Percentiles rank a stretch among this genome's conserved stretches.
phyloP scores from a whole-genome alignment of 2,329 filamentous ascomycete genomes.

The Dendrostoma leiphaemia region DNA sequence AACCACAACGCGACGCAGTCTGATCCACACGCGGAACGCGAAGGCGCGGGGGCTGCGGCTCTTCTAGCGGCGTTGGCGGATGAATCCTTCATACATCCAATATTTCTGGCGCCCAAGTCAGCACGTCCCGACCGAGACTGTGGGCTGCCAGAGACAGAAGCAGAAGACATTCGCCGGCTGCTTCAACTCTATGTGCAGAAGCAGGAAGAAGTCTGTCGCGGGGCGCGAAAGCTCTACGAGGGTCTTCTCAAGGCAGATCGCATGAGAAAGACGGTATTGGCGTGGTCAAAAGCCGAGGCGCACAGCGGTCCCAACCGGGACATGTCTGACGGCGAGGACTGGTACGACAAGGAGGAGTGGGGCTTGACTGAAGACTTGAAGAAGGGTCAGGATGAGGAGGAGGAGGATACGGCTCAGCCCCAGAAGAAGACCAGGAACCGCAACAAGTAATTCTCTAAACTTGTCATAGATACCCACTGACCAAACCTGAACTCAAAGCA shows the following conservation, averaged over 20 bases:
- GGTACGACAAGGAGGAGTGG: constrained; percentile 84
- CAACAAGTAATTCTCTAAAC: constrained; percentile 32
- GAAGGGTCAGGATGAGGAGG: constrained; percentile 80
- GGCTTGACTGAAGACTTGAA: constrained; percentile 69
- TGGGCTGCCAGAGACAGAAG: constrained; percentile 70
- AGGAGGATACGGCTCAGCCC: constrained; percentile 64
- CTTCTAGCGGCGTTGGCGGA: constrained; percentile 25
- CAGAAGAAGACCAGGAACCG: constrained; percentile 62
- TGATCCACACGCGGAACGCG: neutral
- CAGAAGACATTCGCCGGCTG: constrained; percentile 73
- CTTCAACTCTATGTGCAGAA: constrained; percentile 79
- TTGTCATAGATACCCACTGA: neutral
- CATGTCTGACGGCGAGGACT: constrained; percentile 86
- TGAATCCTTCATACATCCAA: constrained; percentile 66
- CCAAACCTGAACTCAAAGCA: neutral
- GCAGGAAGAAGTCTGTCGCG: constrained; percentile 78
- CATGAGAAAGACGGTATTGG: constrained; percentile 67
- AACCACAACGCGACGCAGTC: neutral
- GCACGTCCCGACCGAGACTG: constrained; percentile 67
- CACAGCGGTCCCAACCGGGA: constrained; percentile 66
- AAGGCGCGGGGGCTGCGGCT: constrained; percentile 13
- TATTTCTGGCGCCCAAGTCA: constrained; percentile 65
- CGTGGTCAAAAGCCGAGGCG: constrained; percentile 76
- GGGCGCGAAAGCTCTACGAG: constrained; percentile 64
- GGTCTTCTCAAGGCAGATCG: constrained; percentile 72